Evolutionary conservation across 306 rosid species (phyloP).

Genomic region (Neltuma alba): DNA sequence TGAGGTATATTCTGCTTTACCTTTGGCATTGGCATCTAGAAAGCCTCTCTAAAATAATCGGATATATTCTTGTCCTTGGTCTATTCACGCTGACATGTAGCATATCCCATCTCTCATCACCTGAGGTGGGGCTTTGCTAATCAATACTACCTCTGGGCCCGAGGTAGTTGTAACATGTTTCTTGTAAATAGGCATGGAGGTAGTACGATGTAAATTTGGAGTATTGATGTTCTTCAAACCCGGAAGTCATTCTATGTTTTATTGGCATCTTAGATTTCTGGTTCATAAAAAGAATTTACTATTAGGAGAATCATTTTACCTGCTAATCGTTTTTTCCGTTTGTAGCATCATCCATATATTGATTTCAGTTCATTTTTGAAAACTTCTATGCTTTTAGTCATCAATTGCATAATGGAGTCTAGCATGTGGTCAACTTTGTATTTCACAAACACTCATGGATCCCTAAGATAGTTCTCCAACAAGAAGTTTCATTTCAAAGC

Average conservation of each 20-base stretch:
- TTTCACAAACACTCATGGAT: not conserved
- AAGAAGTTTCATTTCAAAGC: not conserved
- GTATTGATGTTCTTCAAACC: not conserved
- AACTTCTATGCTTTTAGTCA: not conserved
- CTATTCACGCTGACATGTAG: not conserved
- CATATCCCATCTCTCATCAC: not conserved
- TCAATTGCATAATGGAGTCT: not conserved
- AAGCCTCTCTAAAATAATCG: constrained; percentile 2
- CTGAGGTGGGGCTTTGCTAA: not conserved
- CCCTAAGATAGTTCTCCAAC: not conserved
- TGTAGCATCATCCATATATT: constrained; percentile 18
- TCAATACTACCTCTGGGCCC: not conserved
- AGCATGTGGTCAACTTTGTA: not conserved
- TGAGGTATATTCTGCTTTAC: constrained; percentile 61
- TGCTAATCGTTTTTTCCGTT: constrained; percentile 2
- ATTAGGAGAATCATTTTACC: not conserved
- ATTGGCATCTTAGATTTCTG: not conserved
- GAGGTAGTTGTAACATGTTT: not conserved
- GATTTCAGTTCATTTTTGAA: constrained; percentile 12
- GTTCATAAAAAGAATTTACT: not conserved
- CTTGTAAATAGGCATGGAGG: not conserved
- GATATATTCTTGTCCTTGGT: constrained; percentile 3
- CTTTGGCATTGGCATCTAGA: constrained; percentile 12
- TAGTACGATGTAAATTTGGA: not conserved
- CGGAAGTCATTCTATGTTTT: not conserved